Conservation (phyloP, 2,329 filamentous ascomycete species). For the Furcasterigmium furcatum region DNA sequence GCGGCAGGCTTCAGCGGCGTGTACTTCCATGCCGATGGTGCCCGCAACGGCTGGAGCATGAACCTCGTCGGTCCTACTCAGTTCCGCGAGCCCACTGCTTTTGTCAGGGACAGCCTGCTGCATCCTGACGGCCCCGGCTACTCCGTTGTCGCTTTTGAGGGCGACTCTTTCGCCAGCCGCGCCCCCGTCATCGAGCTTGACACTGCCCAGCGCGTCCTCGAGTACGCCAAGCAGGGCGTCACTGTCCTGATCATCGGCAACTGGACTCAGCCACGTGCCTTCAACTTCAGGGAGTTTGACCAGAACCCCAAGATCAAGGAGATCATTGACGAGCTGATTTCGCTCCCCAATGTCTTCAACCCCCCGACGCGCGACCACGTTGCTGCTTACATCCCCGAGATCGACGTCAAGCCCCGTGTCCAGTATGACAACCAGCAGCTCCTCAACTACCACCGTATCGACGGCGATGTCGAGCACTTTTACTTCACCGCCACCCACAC, state of each 20-base stretch:
- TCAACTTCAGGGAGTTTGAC: constrained; percentile 3
- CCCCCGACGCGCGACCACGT: constrained; percentile 4
- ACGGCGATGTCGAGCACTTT: constrained; percentile 9
- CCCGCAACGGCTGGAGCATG: constrained; percentile 6
- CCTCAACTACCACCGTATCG: constrained; percentile 8
- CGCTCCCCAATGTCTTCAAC: constrained; percentile 6
- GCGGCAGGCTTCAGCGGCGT: constrained; percentile 6
- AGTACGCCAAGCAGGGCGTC: constrained; percentile 4
- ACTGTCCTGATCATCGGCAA: constrained; percentile 1
- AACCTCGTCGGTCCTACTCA: constrained; percentile 7
- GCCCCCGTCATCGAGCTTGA: constrained; percentile 3
- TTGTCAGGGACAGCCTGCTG: constrained; percentile 2
- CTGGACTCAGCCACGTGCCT: constrained; percentile 1
- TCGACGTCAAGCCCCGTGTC: constrained; percentile 3
- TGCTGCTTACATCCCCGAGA: constrained; percentile 1
- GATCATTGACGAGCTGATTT: constrained; percentile 6
- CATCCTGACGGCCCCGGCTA: constrained; percentile 1
- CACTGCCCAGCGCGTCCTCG: constrained; percentile 2
- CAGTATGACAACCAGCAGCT: constrained; percentile 7
- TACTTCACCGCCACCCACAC: constrained; percentile 6
- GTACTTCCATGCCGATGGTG: constrained; percentile 3
- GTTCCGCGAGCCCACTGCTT: constrained; percentile 7
- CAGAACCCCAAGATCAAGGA: constrained; percentile 4
- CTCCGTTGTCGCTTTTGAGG: constrained; percentile 3
- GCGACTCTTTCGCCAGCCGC: constrained; percentile 1